Evolutionary conservation across 805 yeast genomes (phyloP).

Genomic region (Yarrowia porcina): DNA sequence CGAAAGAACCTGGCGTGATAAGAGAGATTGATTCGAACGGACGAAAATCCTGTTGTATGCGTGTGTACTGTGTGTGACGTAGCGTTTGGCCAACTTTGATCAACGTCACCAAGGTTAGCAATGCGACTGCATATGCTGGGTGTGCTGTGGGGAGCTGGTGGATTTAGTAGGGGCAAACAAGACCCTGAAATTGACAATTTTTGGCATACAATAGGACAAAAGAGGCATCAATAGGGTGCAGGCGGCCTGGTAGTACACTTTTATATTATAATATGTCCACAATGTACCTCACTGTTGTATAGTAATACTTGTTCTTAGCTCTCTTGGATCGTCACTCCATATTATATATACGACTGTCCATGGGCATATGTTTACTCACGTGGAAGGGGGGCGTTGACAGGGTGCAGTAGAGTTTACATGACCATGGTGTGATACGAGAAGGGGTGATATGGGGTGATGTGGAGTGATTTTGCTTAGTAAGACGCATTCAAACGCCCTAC

Average conservation of each 20-base stretch:
- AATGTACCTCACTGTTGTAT: no score
- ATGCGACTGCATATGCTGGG: background rate
- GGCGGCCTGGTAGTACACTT: no score
- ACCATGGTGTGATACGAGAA: background rate
- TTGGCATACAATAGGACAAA: background rate
- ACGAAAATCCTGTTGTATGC: slow-evolving; percentile 9
- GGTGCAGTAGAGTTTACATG: background rate
- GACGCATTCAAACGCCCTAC: background rate
- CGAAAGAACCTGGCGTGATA: background rate
- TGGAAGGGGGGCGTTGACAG: slow-evolving; percentile 7
- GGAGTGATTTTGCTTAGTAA: background rate
- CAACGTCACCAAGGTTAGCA: slow-evolving; percentile 16
- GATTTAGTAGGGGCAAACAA: background rate
- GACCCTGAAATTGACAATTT: no score
- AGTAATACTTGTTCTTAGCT: no score
- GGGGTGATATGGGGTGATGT: no score
- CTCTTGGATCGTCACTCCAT: no score
- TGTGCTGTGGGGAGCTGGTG: slow-evolving; percentile 9
- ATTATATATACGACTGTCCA: background rate
- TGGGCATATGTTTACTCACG: slow-evolving; percentile 1
- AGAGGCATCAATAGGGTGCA: no score
- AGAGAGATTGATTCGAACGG: background rate
- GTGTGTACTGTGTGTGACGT: slow-evolving; percentile 24
- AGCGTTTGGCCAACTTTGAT: slow-evolving; percentile 23
- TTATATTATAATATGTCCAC: no score